Evolutionary conservation across 1,284 basidiomycete species (phyloP), one percentile per base, ranked within the genome.

Genomic region (Caloboletus firmus): DNA sequence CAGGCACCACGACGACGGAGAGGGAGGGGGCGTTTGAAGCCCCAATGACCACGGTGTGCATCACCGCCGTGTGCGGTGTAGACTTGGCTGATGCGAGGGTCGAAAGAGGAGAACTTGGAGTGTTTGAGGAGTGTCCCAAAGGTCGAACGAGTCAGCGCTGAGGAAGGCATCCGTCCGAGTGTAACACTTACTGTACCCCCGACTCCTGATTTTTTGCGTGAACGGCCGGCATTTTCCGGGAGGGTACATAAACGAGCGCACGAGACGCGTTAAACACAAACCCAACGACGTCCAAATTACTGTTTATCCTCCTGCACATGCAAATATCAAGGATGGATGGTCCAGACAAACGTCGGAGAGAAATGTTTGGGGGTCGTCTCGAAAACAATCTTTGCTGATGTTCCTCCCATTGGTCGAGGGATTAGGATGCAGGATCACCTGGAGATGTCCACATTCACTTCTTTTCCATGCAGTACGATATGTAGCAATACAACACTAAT

Each of bases 341-440:
- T 85, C 89, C 89, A 91, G 89, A 91, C 89, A 91, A 86, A 79
- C 81, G 89, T 89, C 85, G 86, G 67, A 91, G 86, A 91, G 50
- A 43, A 62, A 69, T 6, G 10, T 24, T 13, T 8, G 76, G 56
- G 69, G 73, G 81, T 68, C 74, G 69, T 76, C 85, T 85, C 85
- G 81, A 91, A 91, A 91, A 91, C 89, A 90, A 81, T 91, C 87
- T 85, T 81, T 82, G 89, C 89, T 83, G 89, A 79, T 76, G 88
- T 80, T 83, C 76, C 79, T 91, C 88, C 89, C 89, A 72, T 69
- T 81, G 89, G 89, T 91, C 72, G 89, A 91, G 89, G 80, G 77
- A 85, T 74, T 41, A 89, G 85, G 89, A 91, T 76, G 89, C 88
- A 79, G 84, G 89, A 91, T 86, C 84, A 91, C 89, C 89, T 91